Evolutionary conservation across 306 rosid species (phyloP), one percentile per base, ranked within the genome.

Genomic region (Acacia melanoxylon): DNA sequence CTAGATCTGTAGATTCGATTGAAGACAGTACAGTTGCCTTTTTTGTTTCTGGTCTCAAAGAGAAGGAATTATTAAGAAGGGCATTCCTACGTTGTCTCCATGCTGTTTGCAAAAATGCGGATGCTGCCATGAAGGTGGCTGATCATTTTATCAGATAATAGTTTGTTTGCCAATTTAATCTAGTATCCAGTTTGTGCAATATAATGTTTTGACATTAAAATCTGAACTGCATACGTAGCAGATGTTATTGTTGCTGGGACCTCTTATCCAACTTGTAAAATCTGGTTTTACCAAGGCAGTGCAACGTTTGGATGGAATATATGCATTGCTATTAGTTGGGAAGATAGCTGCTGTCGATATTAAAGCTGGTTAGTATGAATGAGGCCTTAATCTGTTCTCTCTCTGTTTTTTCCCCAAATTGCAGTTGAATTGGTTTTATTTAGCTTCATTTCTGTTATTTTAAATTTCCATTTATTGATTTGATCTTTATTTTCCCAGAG

Each of bases 271-370:
- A 88, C 99, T 93, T 75, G 94, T 93, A 75, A 95, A 93, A 91
- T 92, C 97, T 82, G 97, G 99, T 84, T 95, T 91, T 85, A 93
- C 97, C 27, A 95, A 93, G 86, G 92, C 91, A 20, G 97, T 86
- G 79, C 99, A 93, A 85, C 99, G 97, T 27, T 87, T 93, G 89
- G 99, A 95, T 90, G 99, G 99, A 59, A 82, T 92, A 77, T 95
- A 89, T 91, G 99, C 99, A 52, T 87, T 95, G 86, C 87, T 92
- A 44, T 83, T 95, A 81, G 97, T 92, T 62, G 93, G 89, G 46
- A 92, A 92, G 89, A 86, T 95, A 78, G 92, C 97, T 17, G 88
- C 96, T n/a, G 87, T 93, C 83, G 99, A 95, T 90, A 89, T 95
- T 61, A 95, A 89, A 93, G 97, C 99, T 85, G 99, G 99, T 93